Percentiles rank a stretch among this genome's conserved stretches.
Conservation (phyloP, 208 protist species). For the Leptomonas pyrrhocoris region DNA sequence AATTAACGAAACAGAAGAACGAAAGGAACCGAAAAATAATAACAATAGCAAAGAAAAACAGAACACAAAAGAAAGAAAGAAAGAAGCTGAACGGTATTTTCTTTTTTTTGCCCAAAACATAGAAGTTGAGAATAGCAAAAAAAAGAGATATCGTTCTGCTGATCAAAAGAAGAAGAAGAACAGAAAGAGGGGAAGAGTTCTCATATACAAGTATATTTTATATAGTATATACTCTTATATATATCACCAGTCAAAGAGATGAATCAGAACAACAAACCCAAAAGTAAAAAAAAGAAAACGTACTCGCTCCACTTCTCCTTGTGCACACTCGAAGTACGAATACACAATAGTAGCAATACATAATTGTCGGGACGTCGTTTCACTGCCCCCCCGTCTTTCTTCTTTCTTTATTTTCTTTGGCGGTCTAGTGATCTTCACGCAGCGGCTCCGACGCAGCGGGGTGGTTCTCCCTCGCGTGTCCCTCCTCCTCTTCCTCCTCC, state of each 20-base stretch:
- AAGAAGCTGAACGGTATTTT: not conserved
- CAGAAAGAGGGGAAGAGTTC: slow-evolving; percentile 7
- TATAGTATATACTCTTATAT: too few relatives aligned
- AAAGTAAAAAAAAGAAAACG: too few relatives aligned
- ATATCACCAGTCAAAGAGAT: too few relatives aligned
- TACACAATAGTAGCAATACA: too few relatives aligned
- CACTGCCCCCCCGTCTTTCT: not conserved
- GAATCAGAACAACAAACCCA: too few relatives aligned
- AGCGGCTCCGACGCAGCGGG: not conserved
- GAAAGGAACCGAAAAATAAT: slow-evolving; percentile 10
- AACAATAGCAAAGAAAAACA: slow-evolving; percentile 6
- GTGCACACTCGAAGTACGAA: too few relatives aligned
- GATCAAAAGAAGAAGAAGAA: slow-evolving; percentile 20
- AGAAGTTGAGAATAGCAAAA: slow-evolving; percentile 1
- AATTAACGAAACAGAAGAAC: not conserved
- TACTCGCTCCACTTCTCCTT: too few relatives aligned
- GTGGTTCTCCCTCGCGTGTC: not conserved
- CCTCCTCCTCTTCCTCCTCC: slow-evolving; percentile 3
- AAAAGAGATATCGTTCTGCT: not conserved
- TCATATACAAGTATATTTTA: too few relatives aligned
- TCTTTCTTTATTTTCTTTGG: not conserved
- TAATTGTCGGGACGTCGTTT: too few relatives aligned
- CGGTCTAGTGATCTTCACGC: slow-evolving; percentile 2
- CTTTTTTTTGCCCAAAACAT: slow-evolving; percentile 10
- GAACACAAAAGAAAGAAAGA: slow-evolving; percentile 12